Conservation (phyloP, 2,329 filamentous ascomycete species). For the Aureobasidium sp. region DNA sequence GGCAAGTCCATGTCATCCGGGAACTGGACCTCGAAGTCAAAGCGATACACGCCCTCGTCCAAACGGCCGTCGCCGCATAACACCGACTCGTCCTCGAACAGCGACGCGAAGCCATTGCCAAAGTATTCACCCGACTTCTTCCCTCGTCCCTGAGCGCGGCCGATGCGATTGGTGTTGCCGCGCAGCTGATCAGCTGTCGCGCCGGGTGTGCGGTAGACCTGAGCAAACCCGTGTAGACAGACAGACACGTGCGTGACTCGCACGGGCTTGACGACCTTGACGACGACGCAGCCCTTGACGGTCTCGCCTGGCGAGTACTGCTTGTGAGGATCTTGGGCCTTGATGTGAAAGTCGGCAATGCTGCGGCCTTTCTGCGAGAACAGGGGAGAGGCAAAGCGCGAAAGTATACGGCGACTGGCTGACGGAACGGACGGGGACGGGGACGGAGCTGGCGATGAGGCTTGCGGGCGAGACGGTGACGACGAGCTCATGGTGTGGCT, state of each 20-base stretch:
- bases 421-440: conserved; percentile 4
- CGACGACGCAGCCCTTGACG: conserved; percentile 64
- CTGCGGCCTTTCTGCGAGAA: conserved; percentile 54
- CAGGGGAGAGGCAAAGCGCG: conserved; percentile 47
- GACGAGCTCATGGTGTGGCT: conserved; percentile 13
- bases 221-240: conserved; percentile 68
- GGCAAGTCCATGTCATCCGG: conserved; percentile 60
- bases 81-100: conserved; percentile 77
- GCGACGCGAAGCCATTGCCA: conserved; percentile 69
- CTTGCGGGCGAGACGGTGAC: not conserved
- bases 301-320: conserved; percentile 69
- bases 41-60: conserved; percentile 68
- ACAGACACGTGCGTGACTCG: conserved; percentile 75
- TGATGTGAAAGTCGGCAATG: conserved; percentile 71
- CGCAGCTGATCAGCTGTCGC: conserved; percentile 48
- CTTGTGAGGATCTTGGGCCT: conserved; percentile 68
- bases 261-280: conserved; percentile 66
- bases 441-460: not conserved
- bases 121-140: conserved; percentile 52
- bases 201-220: conserved; percentile 66
- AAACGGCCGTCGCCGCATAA: conserved; percentile 71
- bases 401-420: conserved; percentile 36
- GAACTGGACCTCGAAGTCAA: conserved; percentile 68
- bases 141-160: conserved; percentile 43
- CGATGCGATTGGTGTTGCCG: conserved; percentile 42